Evolutionary conservation across 2,329 filamentous ascomycete species (phyloP).

Genomic region (Ascochyta pisi): DNA sequence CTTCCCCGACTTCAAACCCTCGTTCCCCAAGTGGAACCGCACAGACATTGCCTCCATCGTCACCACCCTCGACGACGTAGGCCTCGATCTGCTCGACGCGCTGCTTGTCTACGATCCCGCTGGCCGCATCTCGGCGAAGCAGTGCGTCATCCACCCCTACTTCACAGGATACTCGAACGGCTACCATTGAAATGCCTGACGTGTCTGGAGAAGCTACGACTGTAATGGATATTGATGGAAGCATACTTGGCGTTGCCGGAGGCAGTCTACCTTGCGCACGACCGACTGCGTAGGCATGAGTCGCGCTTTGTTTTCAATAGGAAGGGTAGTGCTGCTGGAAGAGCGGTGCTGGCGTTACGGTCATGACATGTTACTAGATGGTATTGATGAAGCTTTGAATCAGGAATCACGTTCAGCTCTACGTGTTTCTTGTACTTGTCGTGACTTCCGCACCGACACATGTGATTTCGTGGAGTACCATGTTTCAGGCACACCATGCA

Average conservation of each 20-base stretch:
- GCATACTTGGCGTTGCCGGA: conserved; percentile 25
- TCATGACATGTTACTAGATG: conserved; percentile 20
- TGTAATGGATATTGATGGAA: conserved; percentile 36
- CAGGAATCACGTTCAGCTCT: conserved; percentile 1
- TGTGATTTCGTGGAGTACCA: not conserved
- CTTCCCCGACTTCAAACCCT: conserved; percentile 91
- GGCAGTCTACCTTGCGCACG: conserved; percentile 8
- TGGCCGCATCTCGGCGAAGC: conserved; percentile 86
- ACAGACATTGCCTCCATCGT: conserved; percentile 72
- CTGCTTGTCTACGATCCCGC: conserved; percentile 89
- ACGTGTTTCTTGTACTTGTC: not conserved
- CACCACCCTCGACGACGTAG: conserved; percentile 73
- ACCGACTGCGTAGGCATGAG: conserved; percentile 21
- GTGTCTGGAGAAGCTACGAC: conserved; percentile 38
- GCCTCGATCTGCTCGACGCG: conserved; percentile 70
- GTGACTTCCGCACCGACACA: too few species aligned
- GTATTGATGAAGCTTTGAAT: conserved; percentile 3
- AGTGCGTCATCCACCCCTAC: conserved; percentile 83
- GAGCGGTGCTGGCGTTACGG: conserved; percentile 34
- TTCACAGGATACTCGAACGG: conserved; percentile 65
- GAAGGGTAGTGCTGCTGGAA: conserved; percentile 23
- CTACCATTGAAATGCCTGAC: conserved; percentile 33
- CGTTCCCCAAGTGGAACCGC: conserved; percentile 89
- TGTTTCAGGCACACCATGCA: not conserved
- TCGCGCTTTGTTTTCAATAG: conserved; percentile 29